Base-by-base conservation (phyloP, 108 stramenopile species). In the Stephanodiscus triporus region DNA sequence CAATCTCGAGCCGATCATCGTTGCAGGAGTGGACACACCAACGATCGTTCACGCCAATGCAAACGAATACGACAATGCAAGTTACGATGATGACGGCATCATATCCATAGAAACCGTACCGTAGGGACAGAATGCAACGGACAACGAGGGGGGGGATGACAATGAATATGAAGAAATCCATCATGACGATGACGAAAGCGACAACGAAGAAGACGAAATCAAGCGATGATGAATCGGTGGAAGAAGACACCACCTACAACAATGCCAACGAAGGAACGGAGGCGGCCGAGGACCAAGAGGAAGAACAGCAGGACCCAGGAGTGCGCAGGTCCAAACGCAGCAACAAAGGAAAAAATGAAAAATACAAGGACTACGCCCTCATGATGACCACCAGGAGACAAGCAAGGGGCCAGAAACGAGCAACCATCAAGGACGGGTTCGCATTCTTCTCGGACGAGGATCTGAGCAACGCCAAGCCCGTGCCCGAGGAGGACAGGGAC, bases 61-160 rank as follows among this genome's bases (percentile, higher is more conserved):
- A 36, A 4, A 59, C 37, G 24, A 17, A 42, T 30, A 13, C 9
- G 64, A 20, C 2, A 57, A 36, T 22, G 36, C 6, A 19, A 55
- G 59, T 29, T 29, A 23, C 27, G 62, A 66, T 26, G 45, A 76
- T 19, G 65, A 49, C 43, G 48, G 29, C 23, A 68, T 68, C 50
- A 55, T 55, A 4, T 26, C 29, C 24, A 29, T 51, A 10, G 70
- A 32, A 1, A 50, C 26, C 8, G 6, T 70, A 16, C 40, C 54
- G 2, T 10, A 11, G 16, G 47, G 27, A 2, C 16, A 38, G 40
- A 60, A 37, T 47, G 59, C 37, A 11, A 7, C 70, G 48, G 70
- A 11, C 24, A 50, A 61, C 1, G 13, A 26, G 57, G 45, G 24
- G 42, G 58, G 19, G 50, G 69, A 24, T 13, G 54, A 9, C 42